Evolutionary conservation across 2,329 filamentous ascomycete genomes (phyloP).

Genomic region (Xylariaceae sp.): DNA sequence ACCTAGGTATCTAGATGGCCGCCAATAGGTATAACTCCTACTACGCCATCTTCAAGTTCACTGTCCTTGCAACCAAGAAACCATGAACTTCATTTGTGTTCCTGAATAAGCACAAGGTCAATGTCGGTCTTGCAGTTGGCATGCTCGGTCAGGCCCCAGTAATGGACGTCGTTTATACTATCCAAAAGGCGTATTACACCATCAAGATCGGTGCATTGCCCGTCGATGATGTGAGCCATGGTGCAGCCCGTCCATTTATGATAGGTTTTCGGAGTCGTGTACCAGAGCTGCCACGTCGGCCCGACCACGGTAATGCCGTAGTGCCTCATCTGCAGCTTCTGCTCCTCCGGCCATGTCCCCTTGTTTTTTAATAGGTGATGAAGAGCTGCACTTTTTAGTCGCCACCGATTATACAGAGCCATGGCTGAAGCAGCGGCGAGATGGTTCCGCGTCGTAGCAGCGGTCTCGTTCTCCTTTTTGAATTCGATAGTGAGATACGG

Average conservation of each 20-base stretch:
- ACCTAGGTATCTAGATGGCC: no score
- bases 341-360: not conserved
- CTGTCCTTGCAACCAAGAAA: no score
- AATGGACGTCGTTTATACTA: conserved; percentile 5
- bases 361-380: not conserved
- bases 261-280: conserved; percentile 5
- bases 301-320: conserved; percentile 3
- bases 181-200: not conserved
- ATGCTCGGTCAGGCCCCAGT: conserved; percentile 6
- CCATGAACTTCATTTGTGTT: no score
- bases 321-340: conserved; percentile 2
- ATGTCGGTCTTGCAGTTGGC: not conserved
- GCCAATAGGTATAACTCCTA: no score
- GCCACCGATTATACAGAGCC: conserved; percentile 7
- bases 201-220: not conserved
- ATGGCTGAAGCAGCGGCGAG: conserved; percentile 5
- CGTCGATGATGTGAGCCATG: not conserved
- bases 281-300: conserved; percentile 2
- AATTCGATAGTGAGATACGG: conserved; percentile 11
- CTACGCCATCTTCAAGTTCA: no score
- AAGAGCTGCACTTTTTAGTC: not conserved
- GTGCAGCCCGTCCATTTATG: conserved; percentile 5
- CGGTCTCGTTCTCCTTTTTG: not conserved
- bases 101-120: no score
- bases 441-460: not conserved